Conservation (phyloP, 306 rosid genomes). For the Lathyrus aphaca region DNA sequence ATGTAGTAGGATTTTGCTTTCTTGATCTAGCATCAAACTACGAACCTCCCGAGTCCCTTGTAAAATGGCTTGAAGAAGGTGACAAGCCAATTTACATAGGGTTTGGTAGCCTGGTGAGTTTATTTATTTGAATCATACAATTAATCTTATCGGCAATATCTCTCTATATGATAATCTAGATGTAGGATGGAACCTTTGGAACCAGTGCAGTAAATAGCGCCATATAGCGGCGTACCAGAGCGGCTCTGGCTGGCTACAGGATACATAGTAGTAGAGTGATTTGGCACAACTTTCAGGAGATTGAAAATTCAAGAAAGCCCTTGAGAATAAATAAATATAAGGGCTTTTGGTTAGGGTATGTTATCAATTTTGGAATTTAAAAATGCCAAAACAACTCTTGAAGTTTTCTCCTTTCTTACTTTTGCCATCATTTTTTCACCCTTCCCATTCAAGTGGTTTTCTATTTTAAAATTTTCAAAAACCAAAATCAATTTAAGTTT, state of each 20-base stretch:
- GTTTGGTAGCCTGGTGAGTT: constrained; percentile 92
- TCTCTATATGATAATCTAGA: constrained; percentile 29
- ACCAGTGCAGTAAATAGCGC: not conserved
- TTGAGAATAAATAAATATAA: not conserved
- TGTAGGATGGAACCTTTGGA: constrained; percentile 3
- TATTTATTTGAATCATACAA: constrained; percentile 19
- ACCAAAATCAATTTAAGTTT: no score
- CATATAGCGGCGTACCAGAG: not conserved
- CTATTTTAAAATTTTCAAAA: no score
- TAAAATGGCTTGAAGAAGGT: constrained; percentile 89
- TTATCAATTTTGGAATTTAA: not conserved
- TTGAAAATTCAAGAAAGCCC: not conserved
- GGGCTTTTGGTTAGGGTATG: not conserved
- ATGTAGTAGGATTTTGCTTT: constrained; percentile 98
- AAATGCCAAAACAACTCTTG: not conserved
- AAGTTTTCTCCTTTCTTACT: not conserved
- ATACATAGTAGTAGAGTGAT: not conserved
- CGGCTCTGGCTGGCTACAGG: not conserved
- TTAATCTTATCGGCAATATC: constrained; percentile 13
- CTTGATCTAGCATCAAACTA: constrained; percentile 98
- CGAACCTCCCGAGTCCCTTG: constrained; percentile 80
- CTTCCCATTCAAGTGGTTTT: not conserved
- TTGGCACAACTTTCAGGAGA: not conserved
- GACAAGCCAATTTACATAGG: constrained; percentile 92
- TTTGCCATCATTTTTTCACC: not conserved